Evolutionary conservation across 306 rosid species (phyloP).

Genomic region (Canavalia ensiformis): DNA sequence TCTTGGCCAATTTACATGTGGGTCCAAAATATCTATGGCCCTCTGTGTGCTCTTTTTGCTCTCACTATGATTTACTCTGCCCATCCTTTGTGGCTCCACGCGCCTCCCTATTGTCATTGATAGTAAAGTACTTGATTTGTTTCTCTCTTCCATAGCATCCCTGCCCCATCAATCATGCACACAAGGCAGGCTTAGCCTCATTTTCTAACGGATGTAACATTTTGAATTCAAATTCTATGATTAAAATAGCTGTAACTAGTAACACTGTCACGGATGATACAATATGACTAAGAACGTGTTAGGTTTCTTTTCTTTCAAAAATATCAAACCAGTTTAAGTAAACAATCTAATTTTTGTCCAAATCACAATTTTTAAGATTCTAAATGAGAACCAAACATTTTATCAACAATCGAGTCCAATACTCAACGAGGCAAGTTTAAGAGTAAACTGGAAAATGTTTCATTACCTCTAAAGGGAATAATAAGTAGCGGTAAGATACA

Average conservation of each 20-base stretch:
- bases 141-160: slow-evolving; percentile 37
- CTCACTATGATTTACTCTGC: not conserved
- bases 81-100: slow-evolving; percentile 36
- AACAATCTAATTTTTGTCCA: not conserved
- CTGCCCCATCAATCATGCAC: slow-evolving; percentile 54
- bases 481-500: not conserved
- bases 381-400: not conserved
- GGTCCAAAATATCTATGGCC: slow-evolving; percentile 15
- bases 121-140: not conserved
- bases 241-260: not conserved
- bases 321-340: not conserved
- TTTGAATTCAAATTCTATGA: slow-evolving; percentile 37
- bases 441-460: not conserved
- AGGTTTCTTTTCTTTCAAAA: not conserved
- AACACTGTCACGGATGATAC: not conserved
- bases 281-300: not conserved
- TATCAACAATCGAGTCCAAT: not conserved
- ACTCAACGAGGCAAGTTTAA: not conserved
- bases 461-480: not conserved
- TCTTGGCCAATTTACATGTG: slow-evolving; percentile 32
- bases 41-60: not conserved
- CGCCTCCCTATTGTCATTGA: slow-evolving; percentile 30
- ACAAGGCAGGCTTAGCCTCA: slow-evolving; percentile 13
- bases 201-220: not conserved
- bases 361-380: not conserved